phyloP scores from a whole-genome alignment of 1,284 basidiomycete species.

The Pascua guehoae region DNA sequence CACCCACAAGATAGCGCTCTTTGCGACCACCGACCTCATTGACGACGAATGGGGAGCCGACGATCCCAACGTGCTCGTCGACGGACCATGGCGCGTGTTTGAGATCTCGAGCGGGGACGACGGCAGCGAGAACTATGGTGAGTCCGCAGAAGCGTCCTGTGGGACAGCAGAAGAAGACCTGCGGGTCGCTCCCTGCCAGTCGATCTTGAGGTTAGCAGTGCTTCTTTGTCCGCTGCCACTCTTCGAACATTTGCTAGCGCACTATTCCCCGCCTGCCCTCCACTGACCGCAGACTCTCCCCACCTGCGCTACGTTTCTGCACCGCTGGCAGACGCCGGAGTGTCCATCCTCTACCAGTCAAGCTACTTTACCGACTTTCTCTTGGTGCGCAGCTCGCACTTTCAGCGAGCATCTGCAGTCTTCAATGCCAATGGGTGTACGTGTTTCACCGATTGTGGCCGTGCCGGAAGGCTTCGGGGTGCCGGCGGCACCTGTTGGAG shows the following conservation, averaged over 20 bases:
- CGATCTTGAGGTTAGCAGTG: too few relatives aligned
- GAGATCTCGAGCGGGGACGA: conserved; percentile 42
- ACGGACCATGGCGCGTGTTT: conserved; percentile 40
- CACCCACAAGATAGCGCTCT: conserved; percentile 36
- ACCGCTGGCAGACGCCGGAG: conserved; percentile 70
- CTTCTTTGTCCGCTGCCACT: too few relatives aligned
- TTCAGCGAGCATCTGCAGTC: conserved; percentile 31
- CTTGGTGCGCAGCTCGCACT: conserved; percentile 53
- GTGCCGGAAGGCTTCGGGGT: too few relatives aligned
- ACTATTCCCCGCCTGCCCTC: too few relatives aligned
- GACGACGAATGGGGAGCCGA: conserved; percentile 26
- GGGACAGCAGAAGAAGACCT: background rate
- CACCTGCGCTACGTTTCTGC: conserved; percentile 68
- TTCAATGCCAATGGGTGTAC: conserved; percentile 38
- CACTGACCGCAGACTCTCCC: conserved; percentile 36
- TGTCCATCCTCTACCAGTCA: conserved; percentile 79
- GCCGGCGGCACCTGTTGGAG: too few relatives aligned
- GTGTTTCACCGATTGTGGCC: conserved; percentile 16
- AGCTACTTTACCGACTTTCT: conserved; percentile 82
- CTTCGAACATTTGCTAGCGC: too few relatives aligned
- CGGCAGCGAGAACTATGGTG: conserved; percentile 32
- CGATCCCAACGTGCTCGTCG: conserved; percentile 27
- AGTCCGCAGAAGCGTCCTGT: conserved; percentile 3
- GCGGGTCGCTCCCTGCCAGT: background rate
- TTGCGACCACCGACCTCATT: conserved; percentile 32